phyloP scores from a whole-genome alignment of 306 rosid genomes.

The Cicer judaicum region DNA sequence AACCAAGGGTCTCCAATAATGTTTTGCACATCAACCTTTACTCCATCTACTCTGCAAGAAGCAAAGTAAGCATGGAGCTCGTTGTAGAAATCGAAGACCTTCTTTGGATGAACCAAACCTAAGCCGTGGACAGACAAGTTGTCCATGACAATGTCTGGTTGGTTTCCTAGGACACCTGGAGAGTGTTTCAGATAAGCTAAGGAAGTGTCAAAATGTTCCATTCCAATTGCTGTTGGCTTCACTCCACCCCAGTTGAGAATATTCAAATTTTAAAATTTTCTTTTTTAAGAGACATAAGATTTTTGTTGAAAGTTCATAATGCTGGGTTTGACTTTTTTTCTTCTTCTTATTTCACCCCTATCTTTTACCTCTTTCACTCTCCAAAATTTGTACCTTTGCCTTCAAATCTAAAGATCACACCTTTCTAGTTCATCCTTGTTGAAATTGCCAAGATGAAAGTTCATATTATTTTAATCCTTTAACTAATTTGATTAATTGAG shows the following conservation, averaged over 20 bases:
- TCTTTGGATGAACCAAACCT: constrained; percentile 90
- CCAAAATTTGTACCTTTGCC: too few species aligned
- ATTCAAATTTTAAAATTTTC: too few species aligned
- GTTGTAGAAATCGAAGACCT: constrained; percentile 82
- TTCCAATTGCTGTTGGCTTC: constrained; percentile 39
- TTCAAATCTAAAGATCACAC: too few species aligned
- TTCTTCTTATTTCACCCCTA: too few species aligned
- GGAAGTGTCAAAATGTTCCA: constrained; percentile 35
- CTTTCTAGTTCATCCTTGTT: too few species aligned
- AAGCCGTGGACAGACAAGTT: constrained; percentile 87
- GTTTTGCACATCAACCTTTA: constrained; percentile 96
- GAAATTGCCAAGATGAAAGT: too few species aligned
- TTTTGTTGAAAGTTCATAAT: too few species aligned
- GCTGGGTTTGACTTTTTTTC: too few species aligned
- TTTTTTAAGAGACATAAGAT: too few species aligned
- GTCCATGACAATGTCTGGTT: constrained; percentile 56
- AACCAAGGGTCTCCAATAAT: constrained; percentile 90
- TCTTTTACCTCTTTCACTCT: too few species aligned
- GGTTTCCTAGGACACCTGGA: constrained; percentile 36
- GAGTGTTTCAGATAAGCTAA: constrained; percentile 34
- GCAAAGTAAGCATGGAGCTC: constrained; percentile 94
- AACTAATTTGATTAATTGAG: too few species aligned
- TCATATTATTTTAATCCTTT: too few species aligned
- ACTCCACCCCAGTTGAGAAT: constrained; percentile 27
- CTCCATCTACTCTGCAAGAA: constrained; percentile 94